These are phyloP conservation scores for Roridomyces roridus DNA, from an alignment of 768 basidiomycete genomes.

Conservation along the genomic window DNA sequence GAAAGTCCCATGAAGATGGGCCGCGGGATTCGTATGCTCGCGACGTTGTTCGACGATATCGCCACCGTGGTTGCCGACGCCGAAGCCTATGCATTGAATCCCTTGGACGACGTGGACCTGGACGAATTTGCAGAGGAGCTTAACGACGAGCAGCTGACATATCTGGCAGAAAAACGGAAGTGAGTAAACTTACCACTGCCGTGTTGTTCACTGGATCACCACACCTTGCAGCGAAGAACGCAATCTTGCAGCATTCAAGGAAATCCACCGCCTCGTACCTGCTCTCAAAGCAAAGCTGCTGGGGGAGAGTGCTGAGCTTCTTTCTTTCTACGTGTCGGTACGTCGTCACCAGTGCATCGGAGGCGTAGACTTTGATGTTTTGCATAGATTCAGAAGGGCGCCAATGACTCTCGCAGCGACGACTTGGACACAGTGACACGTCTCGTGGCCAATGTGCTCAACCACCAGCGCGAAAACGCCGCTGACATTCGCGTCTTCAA, in stretches of 20 bases:
- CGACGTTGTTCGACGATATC: slow-evolving; percentile 8
- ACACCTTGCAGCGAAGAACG: slow-evolving; percentile 4
- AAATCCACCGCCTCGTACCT: slow-evolving; percentile 3
- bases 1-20: neutral
- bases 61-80: neutral
- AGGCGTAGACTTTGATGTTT: neutral
- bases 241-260: neutral
- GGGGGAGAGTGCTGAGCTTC: neutral
- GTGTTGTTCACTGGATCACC: neutral
- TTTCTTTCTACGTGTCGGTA: neutral
- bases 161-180: slow-evolving; percentile 7
- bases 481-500: neutral
- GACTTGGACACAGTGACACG: neutral
- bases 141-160: neutral
- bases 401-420: slow-evolving; percentile 22
- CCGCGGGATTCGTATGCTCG: slow-evolving; percentile 9
- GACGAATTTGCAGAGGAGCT: neutral
- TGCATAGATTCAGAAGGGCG: slow-evolving; percentile 19
- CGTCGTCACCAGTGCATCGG: neutral
- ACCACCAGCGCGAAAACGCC: neutral
- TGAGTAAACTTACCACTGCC: neutral
- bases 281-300: neutral
- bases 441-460: neutral
- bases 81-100: neutral
- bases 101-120: neutral